A percentile compares a stretch with the other conserved stretches of the same genome.
These are phyloP conservation scores for Brettanomyces bruxellensis DNA, from an alignment of 805 yeast species.

Conservation along the genomic window DNA sequence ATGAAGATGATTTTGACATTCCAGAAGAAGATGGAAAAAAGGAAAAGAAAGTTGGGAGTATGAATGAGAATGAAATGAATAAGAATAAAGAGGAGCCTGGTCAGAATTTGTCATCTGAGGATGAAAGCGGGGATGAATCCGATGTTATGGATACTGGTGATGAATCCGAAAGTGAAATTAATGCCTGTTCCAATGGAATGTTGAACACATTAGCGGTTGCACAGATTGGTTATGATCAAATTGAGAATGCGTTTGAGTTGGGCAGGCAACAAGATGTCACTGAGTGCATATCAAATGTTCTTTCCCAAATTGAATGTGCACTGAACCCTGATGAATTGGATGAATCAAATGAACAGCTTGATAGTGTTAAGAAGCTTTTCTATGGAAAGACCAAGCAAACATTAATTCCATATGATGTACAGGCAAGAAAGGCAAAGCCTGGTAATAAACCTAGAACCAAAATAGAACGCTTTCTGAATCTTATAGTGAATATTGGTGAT, in stretches of 20 bases:
- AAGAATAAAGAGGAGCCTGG: background rate
- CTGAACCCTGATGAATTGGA: constrained; percentile 58
- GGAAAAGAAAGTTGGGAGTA: background rate
- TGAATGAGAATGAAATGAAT: background rate
- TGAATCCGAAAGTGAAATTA: background rate
- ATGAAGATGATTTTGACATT: constrained; percentile 1
- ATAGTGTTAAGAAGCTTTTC: constrained; percentile 69
- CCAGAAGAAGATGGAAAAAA: background rate
- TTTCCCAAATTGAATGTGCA: constrained; percentile 86
- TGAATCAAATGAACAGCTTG: constrained; percentile 73
- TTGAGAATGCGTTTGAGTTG: constrained; percentile 65
- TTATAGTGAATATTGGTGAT: constrained; percentile 79
- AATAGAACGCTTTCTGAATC: constrained; percentile 68
- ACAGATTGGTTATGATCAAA: constrained; percentile 47
- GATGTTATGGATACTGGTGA: background rate
- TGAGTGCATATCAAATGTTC: constrained; percentile 91
- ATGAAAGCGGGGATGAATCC: background rate
- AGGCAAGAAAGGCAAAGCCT: constrained; percentile 21
- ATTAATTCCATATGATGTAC: constrained; percentile 40
- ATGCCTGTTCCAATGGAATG: constrained; percentile 1
- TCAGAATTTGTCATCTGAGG: constrained; percentile 3
- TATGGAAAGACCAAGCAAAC: constrained; percentile 81
- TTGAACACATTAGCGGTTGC: constrained; percentile 26
- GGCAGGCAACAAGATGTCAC: constrained; percentile 97
- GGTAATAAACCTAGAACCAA: constrained; percentile 33